Percentiles rank a stretch among this genome's conserved stretches.
Evolutionary conservation across 768 basidiomycete species (phyloP).

Genomic region (Harrya chromipes): DNA sequence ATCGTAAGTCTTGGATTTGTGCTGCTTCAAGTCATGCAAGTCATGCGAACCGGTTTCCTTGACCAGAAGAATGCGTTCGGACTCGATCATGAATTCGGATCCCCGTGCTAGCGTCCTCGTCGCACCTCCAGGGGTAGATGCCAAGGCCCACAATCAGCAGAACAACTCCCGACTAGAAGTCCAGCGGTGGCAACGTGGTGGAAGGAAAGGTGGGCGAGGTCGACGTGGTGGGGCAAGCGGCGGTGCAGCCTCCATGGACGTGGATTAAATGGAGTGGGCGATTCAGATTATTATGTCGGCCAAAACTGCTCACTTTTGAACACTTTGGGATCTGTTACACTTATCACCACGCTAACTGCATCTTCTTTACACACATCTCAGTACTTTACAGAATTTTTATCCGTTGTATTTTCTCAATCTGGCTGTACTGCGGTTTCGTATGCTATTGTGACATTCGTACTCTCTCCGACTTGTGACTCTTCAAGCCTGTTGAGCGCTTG

Average conservation of each 20-base stretch:
- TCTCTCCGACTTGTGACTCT: too few relatives aligned
- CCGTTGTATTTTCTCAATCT: slow-evolving; percentile 8
- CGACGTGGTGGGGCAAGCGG: slow-evolving; percentile 21
- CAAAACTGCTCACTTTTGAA: slow-evolving; percentile 8
- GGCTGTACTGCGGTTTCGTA: too few relatives aligned
- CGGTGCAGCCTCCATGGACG: slow-evolving; percentile 23
- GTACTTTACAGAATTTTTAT: slow-evolving; percentile 25
- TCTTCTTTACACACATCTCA: slow-evolving; percentile 20
- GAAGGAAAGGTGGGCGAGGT: slow-evolving; percentile 21
- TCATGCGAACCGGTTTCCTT: background rate
- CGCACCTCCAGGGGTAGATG: slow-evolving; percentile 64
- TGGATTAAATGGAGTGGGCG: slow-evolving; percentile 20
- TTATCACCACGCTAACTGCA: slow-evolving; percentile 15
- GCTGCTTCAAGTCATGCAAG: background rate
- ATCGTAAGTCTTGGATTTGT: slow-evolving; percentile 43
- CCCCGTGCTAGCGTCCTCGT: slow-evolving; percentile 68
- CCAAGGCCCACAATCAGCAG: slow-evolving; percentile 46
- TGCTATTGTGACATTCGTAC: too few relatives aligned
- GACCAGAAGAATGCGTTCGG: slow-evolving; percentile 80
- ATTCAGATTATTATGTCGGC: background rate
- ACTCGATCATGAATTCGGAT: slow-evolving; percentile 56
- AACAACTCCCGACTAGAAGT: slow-evolving; percentile 21
- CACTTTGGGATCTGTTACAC: slow-evolving; percentile 12
- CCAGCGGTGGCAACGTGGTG: slow-evolving; percentile 29
- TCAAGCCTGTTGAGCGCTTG: too few relatives aligned